Conservation (phyloP, 1,284 basidiomycete species). For the Ustilago esculenta region DNA sequence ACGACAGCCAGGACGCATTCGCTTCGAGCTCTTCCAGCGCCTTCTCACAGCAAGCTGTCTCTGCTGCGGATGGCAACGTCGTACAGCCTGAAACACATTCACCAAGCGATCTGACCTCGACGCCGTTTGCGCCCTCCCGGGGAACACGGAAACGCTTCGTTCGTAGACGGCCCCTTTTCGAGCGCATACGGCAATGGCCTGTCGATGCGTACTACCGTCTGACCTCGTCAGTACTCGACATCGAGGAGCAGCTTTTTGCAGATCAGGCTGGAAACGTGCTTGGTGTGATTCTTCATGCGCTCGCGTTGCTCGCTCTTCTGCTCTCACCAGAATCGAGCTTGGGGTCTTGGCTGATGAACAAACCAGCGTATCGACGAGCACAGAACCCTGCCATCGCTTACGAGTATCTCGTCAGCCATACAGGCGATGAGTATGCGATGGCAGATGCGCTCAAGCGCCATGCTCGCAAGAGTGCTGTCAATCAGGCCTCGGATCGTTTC, state of each 20-base stretch:
- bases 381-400: conserved; percentile 48
- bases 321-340: conserved; percentile 42
- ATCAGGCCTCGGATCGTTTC: conserved; percentile 39
- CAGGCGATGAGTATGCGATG: conserved; percentile 48
- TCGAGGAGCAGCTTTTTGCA: conserved; percentile 39
- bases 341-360: conserved; percentile 42
- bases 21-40: conserved; percentile 5
- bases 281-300: conserved; percentile 32
- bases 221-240: conserved; percentile 28
- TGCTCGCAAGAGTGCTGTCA: conserved; percentile 32
- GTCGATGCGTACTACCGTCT: conserved; percentile 28
- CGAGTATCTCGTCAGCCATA: conserved; percentile 39
- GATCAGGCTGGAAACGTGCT: conserved; percentile 45
- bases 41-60: not conserved
- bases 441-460: conserved; percentile 37
- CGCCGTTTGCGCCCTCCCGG: not conserved
- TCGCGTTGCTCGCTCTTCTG: conserved; percentile 37
- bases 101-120: not conserved
- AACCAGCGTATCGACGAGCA: conserved; percentile 30
- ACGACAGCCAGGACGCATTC: conserved; percentile 1
- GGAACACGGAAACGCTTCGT: conserved; percentile 29
- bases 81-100: not conserved
- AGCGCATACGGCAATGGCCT: conserved; percentile 41
- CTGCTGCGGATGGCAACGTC: not conserved
- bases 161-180: conserved; percentile 26